Evolutionary conservation across 805 yeast genomes (phyloP).

Genomic region (Candida rishiriensis): DNA sequence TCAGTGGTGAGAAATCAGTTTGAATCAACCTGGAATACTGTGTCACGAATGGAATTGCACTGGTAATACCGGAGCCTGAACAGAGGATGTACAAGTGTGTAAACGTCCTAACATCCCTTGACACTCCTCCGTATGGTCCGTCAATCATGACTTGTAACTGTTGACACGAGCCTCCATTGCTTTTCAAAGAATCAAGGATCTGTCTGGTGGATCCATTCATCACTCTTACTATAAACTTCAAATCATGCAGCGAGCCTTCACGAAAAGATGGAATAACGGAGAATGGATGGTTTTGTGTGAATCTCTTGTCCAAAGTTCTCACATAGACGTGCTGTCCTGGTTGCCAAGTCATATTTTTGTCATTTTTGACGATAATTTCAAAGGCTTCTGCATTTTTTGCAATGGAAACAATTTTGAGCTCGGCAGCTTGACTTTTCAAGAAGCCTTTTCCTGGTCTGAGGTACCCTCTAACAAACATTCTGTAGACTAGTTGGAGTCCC

Average conservation of each 20-base stretch:
- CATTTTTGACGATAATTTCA: conserved; percentile 30
- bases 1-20: conserved; percentile 14
- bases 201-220: conserved; percentile 42
- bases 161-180: conserved; percentile 24
- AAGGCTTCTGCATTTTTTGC: conserved; percentile 34
- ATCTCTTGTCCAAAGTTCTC: conserved; percentile 39
- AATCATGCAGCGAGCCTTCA: conserved; percentile 18
- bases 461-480: conserved; percentile 41
- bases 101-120: conserved; percentile 41
- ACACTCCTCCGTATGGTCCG: conserved; percentile 56
- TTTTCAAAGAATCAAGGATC: conserved; percentile 23
- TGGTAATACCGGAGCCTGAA: conserved; percentile 52
- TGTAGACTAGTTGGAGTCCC: conserved; percentile 43
- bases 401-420: conserved; percentile 26
- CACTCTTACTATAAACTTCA: conserved; percentile 43
- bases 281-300: conserved; percentile 54
- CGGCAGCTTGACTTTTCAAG: conserved; percentile 22
- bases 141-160: conserved; percentile 38
- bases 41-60: conserved; percentile 38
- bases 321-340: conserved; percentile 56
- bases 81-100: conserved; percentile 38
- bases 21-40: conserved; percentile 23
- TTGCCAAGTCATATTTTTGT: conserved; percentile 38
- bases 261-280: conserved; percentile 38
- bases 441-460: conserved; percentile 40